phyloP scores from a whole-genome alignment of 192 early-diverging fungal species.

The Coemansia sp. region DNA sequence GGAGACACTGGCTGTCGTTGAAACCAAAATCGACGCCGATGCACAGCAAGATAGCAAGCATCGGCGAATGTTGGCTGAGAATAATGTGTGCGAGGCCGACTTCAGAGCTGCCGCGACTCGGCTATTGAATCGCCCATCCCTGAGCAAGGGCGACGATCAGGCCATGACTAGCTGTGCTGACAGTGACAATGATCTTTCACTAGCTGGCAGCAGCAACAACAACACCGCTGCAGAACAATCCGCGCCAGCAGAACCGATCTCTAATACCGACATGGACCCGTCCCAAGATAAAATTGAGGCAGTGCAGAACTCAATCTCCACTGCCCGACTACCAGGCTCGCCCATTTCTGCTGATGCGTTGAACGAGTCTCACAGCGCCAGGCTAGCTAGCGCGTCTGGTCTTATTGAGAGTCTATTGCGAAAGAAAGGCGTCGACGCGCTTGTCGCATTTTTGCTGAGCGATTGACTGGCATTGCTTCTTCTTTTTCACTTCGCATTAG shows the following conservation, averaged over 20 bases:
- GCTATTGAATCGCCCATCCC: background rate
- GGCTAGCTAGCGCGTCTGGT: background rate
- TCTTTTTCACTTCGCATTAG: too few species aligned
- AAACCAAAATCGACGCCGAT: too few species aligned
- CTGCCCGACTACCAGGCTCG: background rate
- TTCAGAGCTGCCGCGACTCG: background rate
- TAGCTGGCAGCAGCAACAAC: background rate
- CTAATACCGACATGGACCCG: background rate
- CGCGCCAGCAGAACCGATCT: background rate
- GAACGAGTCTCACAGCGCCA: background rate
- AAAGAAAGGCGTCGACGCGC: slow-evolving; percentile 26
- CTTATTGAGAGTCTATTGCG: slow-evolving; percentile 22
- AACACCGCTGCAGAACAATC: background rate
- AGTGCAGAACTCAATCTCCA: background rate
- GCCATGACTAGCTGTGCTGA: background rate
- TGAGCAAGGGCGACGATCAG: background rate
- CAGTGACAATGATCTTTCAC: background rate
- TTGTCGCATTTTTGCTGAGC: slow-evolving; percentile 33
- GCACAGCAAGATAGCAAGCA: background rate
- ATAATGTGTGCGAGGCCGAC: background rate
- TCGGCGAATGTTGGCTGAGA: background rate
- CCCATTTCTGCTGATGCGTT: background rate
- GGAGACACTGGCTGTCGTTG: background rate
- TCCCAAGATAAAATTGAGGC: background rate
- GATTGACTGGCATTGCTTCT: slow-evolving; percentile 8